Percentiles rank a stretch among this genome's conserved stretches.
Conservation (phyloP, 1,284 basidiomycete species). For the Cerioporus squamosus region DNA sequence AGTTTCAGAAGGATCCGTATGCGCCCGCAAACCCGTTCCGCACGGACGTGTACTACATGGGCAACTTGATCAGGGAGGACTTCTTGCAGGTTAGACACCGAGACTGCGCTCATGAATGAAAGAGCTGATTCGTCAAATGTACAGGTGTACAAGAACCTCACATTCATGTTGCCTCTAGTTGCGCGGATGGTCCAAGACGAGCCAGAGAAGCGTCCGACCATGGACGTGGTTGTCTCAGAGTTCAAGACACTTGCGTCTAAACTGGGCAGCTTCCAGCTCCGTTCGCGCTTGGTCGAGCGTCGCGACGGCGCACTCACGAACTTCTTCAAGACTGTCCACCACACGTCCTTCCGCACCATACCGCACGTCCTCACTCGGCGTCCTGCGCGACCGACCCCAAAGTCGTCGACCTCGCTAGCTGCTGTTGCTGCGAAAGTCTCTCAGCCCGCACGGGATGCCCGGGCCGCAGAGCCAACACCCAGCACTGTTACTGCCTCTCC, state of each 20-base stretch:
- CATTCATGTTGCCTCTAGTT: slow-evolving; percentile 6
- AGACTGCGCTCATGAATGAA: neutral
- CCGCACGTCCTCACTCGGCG: neutral
- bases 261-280: neutral
- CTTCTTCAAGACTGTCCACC: neutral
- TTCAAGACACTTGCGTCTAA: neutral
- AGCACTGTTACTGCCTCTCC: too few species aligned
- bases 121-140: neutral
- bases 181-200: slow-evolving; percentile 1
- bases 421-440: too few species aligned
- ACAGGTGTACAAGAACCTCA: slow-evolving; percentile 8
- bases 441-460: too few species aligned
- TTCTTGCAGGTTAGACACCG: slow-evolving; percentile 23
- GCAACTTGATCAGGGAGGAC: slow-evolving; percentile 34
- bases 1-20: slow-evolving; percentile 14
- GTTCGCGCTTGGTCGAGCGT: neutral
- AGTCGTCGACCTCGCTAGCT: neutral
- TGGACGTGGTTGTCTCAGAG: slow-evolving; percentile 3
- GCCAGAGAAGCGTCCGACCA: slow-evolving; percentile 2
- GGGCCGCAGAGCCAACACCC: too few species aligned
- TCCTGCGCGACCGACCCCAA: neutral
- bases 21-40: slow-evolving; percentile 30
- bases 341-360: neutral
- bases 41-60: slow-evolving; percentile 37
- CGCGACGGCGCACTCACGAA: neutral